Evolutionary conservation across 2,329 filamentous ascomycete genomes (phyloP).

Genomic region (Podosphaera aphanis): DNA sequence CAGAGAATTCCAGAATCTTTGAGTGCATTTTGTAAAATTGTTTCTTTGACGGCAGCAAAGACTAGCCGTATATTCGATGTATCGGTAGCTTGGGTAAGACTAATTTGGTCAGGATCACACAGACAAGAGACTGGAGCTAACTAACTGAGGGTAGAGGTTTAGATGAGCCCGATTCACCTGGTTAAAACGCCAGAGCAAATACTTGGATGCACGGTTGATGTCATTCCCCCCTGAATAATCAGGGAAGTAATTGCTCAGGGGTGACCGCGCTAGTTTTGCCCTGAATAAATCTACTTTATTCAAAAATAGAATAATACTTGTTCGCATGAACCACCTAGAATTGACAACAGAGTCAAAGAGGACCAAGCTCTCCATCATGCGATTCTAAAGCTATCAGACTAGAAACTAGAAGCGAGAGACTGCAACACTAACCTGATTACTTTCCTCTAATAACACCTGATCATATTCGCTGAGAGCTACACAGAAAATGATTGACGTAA

Average conservation of each 20-base stretch:
- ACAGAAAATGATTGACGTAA: constrained; percentile 98
- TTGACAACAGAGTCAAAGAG: constrained; percentile 98
- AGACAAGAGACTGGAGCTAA: constrained; percentile 9
- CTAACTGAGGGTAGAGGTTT: constrained; percentile 93
- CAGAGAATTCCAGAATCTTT: constrained; percentile 93
- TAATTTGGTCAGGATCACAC: constrained; percentile 19
- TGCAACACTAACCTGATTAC: constrained; percentile 52
- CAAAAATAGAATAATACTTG: constrained; percentile 92
- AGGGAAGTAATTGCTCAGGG: constrained; percentile 83
- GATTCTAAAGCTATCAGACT: constrained; percentile 40
- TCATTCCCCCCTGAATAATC: constrained; percentile 96
- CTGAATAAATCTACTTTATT: constrained; percentile 99
- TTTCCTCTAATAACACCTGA: constrained; percentile 87
- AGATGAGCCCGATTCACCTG: constrained; percentile 92
- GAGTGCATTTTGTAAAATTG: constrained; percentile 90
- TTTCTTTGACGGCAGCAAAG: constrained; percentile 96
- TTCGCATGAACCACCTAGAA: constrained; percentile 96
- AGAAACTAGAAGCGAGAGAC: neutral
- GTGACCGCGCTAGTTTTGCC: constrained; percentile 72
- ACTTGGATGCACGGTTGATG: constrained; percentile 94
- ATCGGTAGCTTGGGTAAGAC: constrained; percentile 93
- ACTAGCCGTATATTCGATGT: constrained; percentile 95
- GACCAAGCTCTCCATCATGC: constrained; percentile 96
- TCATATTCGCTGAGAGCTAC: constrained; percentile 96
- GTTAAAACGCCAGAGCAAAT: constrained; percentile 93